Evolutionary conservation across 2,329 filamentous ascomycete genomes (phyloP), one percentile per base, ranked within the genome.

Genomic region (Berkeleyomyces basicola): DNA sequence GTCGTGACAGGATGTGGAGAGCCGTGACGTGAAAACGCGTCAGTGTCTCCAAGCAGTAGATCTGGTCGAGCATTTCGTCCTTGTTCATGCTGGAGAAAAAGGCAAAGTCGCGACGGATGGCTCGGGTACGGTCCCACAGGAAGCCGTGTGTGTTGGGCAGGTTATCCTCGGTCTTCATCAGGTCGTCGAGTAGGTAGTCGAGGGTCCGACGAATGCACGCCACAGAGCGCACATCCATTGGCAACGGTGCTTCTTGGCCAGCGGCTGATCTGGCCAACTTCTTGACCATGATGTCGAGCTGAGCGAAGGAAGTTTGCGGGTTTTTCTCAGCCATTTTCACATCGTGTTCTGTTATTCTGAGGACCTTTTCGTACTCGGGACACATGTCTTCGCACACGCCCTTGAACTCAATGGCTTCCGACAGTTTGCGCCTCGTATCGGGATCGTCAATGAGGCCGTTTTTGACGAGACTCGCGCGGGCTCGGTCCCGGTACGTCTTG

Each of bases 311-410:
- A 1, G 74, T 78, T 40, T 68, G 67, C 1, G 72, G 66, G 62
- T 76, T 74, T 67, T 81, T 83, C 68, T 86, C 83, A 5, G 79
- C 74, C 5, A 72, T 72, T 66, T 80, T 78, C 31, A 84, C 77
- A 65, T 85, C 81, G 67, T 77, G 74, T 69, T 86, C 82, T 58
- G 79, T 79, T 63, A 86, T 85, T 65, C 83, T 77, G 59, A 77
- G 80, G 42, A 84, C 78, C 69, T 80, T 81, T 69, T 87, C 84
- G 70, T 80, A 85, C 66, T 85, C 81, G 4, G 84, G 84, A 65
- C 84, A 87, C 83, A 86, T 86, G 36, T 84, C 81, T 67, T 86
- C 81, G 67, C 83, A 86, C 55, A 83, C 84, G 11, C 84, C 84
- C 69, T 83, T 83, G 69, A 87, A 87, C 49, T 81, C 78, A 58